Evolutionary conservation across 2,329 filamentous ascomycete genomes (phyloP), one percentile per base, ranked within the genome.

Genomic region (Diplodia mutila): DNA sequence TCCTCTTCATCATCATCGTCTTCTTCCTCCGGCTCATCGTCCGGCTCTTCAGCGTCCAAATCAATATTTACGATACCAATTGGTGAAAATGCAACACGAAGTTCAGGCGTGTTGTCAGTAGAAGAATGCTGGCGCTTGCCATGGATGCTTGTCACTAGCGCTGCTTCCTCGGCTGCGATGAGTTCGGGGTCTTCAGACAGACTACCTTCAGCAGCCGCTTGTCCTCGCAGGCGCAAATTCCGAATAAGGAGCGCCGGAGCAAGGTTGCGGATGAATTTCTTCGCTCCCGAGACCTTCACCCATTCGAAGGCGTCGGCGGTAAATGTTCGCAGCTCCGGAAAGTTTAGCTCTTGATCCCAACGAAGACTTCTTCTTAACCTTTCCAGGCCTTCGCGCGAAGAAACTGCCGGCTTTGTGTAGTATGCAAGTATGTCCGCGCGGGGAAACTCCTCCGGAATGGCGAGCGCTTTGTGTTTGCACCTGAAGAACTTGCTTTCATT

Each of bases 381-480:
- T 3, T 86, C 79, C 61, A 94, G 74, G 29, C 86, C 83, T 9
- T 86, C 78, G 6, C 82, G 72, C 0, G 84, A 83, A 0, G 94
- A 97, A 3, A 97, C 90, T 1, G 91, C 89, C 0, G 95, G 95
- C 74, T 94, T 89, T 0, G 91, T 94, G 73, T 99, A 99, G 75
- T 92, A 97, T 12, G 91, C 85, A 23, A 98, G 81, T 8, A 97
- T 87, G 51, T 93, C 90, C 55, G 87, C 80, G 70, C 92, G 89
- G 0, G 95, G 95, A 71, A 98, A 99, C 42, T 86, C 84, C 0
- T 92, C 89, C 0, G 94, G 94, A 37, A 99, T 91, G 4, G 79
- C 82, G 55, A 97, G 80, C 1, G 88, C 86, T 70, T 88, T 90
- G 75, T 95, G 92, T 73, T 88, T 92, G 16, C 86, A 88, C 51